phyloP scores from a whole-genome alignment of 768 basidiomycete genomes.

The Leccinum aurantiacum region DNA sequence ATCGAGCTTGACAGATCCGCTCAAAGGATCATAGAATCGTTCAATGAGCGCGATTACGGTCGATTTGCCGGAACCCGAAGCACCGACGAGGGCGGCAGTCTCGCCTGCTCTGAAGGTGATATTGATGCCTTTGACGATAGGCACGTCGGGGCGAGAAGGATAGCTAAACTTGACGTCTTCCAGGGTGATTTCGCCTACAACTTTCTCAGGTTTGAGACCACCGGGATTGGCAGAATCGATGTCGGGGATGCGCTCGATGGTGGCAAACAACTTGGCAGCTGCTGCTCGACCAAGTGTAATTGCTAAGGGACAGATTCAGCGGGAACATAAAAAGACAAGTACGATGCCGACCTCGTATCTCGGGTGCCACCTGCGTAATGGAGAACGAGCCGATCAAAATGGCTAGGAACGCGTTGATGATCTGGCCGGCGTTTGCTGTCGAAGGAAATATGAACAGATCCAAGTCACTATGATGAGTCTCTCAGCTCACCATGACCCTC shows the following conservation, averaged over 20 bases:
- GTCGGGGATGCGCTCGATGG: neutral
- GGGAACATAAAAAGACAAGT: too few relatives aligned
- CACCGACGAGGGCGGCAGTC: neutral
- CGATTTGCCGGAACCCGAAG: neutral
- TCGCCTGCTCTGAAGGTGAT: neutral
- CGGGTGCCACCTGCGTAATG: too few relatives aligned
- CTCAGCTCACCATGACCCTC: too few relatives aligned
- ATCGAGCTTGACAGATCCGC: neutral
- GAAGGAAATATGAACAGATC: too few relatives aligned
- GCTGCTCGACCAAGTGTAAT: neutral
- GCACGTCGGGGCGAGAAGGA: neutral
- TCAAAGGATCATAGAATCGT: neutral
- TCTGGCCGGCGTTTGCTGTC: too few relatives aligned
- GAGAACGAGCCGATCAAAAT: too few relatives aligned
- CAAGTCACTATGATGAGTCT: too few relatives aligned
- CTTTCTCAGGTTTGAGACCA: neutral
- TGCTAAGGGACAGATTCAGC: neutral
- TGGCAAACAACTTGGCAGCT: neutral
- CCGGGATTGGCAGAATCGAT: neutral
- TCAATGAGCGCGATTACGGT: neutral
- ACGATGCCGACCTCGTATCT: too few relatives aligned
- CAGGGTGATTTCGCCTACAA: neutral
- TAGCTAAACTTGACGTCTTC: neutral
- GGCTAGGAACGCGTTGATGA: too few relatives aligned
- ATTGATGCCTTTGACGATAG: neutral